phyloP scores from a whole-genome alignment of 805 yeast species.

The Teunomyces kruisii region DNA sequence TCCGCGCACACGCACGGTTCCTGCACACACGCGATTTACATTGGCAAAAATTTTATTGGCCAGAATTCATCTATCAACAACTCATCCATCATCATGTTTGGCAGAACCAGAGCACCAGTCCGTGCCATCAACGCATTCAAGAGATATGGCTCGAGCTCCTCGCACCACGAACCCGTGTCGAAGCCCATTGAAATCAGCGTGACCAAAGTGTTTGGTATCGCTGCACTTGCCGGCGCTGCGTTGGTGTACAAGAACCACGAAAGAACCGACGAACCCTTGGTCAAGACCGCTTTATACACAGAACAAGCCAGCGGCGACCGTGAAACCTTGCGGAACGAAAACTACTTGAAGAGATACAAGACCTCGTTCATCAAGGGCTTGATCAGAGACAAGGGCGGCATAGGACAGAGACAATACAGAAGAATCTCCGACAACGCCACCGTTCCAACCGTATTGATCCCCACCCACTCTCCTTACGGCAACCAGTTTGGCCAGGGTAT shows the following conservation, averaged over 20 bases:
- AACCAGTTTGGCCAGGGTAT: slow-evolving; percentile 45
- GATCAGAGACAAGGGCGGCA: slow-evolving; percentile 46
- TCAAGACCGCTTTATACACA: slow-evolving; percentile 38
- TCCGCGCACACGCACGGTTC: not conserved
- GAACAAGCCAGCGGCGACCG: slow-evolving; percentile 29
- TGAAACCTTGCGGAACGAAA: slow-evolving; percentile 34
- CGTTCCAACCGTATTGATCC: slow-evolving; percentile 34
- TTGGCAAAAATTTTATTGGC: slow-evolving; percentile 9
- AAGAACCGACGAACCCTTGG: slow-evolving; percentile 34
- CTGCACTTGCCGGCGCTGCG: slow-evolving; percentile 37
- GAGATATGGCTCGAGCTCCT: slow-evolving; percentile 14
- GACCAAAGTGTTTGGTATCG: slow-evolving; percentile 42
- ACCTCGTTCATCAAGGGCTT: slow-evolving; percentile 41
- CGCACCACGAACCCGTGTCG: slow-evolving; percentile 11
- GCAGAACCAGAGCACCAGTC: slow-evolving; percentile 9
- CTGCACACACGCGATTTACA: not conserved
- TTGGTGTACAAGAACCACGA: slow-evolving; percentile 34
- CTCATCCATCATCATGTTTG: slow-evolving; percentile 9
- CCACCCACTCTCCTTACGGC: slow-evolving; percentile 41
- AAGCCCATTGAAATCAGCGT: slow-evolving; percentile 38
- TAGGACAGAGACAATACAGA: slow-evolving; percentile 43
- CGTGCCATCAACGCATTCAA: slow-evolving; percentile 12
- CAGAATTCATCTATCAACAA: not conserved
- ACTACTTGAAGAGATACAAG: slow-evolving; percentile 38
- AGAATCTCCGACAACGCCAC: slow-evolving; percentile 28